These are phyloP conservation scores for Mitragyna speciosa DNA, from an alignment of 257 asterid species.

Conservation along the genomic window DNA sequence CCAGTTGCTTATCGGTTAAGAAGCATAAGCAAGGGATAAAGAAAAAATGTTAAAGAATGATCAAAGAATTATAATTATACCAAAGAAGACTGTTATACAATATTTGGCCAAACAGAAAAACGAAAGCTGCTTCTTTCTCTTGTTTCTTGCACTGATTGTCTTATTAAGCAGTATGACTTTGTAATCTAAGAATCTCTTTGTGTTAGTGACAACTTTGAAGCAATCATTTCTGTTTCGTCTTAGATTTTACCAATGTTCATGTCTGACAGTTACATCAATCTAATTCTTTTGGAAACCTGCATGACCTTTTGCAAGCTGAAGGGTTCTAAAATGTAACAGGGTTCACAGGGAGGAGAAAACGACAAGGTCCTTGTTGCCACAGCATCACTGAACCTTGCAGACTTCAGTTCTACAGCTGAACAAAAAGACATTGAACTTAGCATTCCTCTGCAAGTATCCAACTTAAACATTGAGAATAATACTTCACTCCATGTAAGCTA, in stretches of 20 bases:
- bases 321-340: conserved; percentile 33
- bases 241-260: conserved; percentile 8
- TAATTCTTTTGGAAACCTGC: not conserved
- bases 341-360: conserved; percentile 38
- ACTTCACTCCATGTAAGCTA: conserved; percentile 52
- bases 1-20: not conserved
- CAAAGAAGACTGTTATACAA: not conserved
- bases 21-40: not conserved
- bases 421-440: conserved; percentile 35
- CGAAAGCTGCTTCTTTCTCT: conserved; percentile 1
- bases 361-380: conserved; percentile 39
- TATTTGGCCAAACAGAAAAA: not conserved
- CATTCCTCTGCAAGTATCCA: conserved; percentile 43
- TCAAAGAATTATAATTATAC: not conserved
- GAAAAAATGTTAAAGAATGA: not conserved
- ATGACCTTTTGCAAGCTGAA: not conserved
- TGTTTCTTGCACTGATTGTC: conserved; percentile 4
- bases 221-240: not conserved
- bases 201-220: not conserved
- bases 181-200: conserved; percentile 3
- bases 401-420: conserved; percentile 38
- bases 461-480: conserved; percentile 2
- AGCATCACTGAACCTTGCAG: conserved; percentile 58
- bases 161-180: not conserved
- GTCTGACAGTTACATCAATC: not conserved